These are phyloP conservation scores for Zygotorulaspora chibaensis DNA, from an alignment of 805 yeast genomes.

Conservation along the genomic window DNA sequence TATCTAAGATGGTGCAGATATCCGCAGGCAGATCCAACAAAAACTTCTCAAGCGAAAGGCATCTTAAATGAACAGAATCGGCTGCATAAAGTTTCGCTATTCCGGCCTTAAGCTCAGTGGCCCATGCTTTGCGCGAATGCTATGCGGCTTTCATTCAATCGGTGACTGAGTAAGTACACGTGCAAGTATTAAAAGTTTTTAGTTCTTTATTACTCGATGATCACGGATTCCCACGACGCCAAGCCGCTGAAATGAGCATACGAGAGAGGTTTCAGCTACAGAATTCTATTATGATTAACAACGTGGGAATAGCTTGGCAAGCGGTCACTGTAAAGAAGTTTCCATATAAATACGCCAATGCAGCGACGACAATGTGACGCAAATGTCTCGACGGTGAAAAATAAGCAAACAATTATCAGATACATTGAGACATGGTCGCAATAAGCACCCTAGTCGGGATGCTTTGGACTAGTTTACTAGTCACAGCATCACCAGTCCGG, in stretches of 20 bases:
- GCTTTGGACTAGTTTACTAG: conserved; percentile 3
- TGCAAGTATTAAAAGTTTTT: background rate
- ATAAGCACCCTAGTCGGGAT: background rate
- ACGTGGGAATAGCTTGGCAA: background rate
- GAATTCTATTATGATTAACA: background rate
- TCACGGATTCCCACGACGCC: background rate
- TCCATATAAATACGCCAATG: background rate
- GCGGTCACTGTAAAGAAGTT: background rate
- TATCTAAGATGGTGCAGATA: no score
- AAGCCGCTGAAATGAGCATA: background rate
- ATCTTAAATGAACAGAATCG: no score
- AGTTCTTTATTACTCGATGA: background rate
- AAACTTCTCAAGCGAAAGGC: background rate
- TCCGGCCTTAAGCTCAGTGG: no score
- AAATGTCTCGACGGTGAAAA: background rate
- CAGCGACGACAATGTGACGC: background rate
- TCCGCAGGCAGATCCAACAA: background rate
- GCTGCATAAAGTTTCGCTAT: no score
- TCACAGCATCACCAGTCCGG: conserved; percentile 6
- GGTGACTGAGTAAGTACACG: no score
- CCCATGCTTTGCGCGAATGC: no score
- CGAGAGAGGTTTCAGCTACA: background rate
- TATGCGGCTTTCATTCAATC: no score
- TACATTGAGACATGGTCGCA: background rate
- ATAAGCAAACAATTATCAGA: background rate